phyloP scores from a whole-genome alignment of 2,329 filamentous ascomycete genomes.

The Zymoseptoria ardabiliae region DNA sequence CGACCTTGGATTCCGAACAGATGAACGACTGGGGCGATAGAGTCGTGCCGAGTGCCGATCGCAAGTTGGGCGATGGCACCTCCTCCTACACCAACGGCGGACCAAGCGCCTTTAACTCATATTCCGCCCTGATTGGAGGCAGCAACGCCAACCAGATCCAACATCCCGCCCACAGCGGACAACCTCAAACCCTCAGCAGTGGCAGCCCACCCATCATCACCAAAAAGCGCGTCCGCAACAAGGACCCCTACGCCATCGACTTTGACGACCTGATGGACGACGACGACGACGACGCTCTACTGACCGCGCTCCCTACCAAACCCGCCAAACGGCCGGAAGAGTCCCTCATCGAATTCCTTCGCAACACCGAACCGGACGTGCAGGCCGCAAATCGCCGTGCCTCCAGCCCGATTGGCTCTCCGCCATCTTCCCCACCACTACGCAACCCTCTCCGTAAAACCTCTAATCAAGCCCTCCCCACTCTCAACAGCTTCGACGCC shows the following conservation, averaged over 20 bases:
- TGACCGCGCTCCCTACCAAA: conserved; percentile 38
- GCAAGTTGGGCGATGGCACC: conserved; percentile 10
- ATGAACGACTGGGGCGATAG: conserved; percentile 39
- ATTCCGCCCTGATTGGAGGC: conserved; percentile 17
- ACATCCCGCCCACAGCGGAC: conserved; percentile 13
- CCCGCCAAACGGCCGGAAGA: conserved; percentile 44
- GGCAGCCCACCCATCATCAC: conserved; percentile 3
- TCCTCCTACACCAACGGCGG: conserved; percentile 1
- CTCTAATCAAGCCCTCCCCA: conserved; percentile 5
- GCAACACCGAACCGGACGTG: conserved; percentile 53
- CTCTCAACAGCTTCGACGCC: conserved; percentile 11
- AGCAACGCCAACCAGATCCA: conserved; percentile 6
- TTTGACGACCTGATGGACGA: conserved; percentile 52
- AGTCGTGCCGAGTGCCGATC: conserved; percentile 3
- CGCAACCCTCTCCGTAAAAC: conserved; percentile 1
- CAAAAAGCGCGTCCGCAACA: conserved; percentile 68
- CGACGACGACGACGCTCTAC: conserved; percentile 39
- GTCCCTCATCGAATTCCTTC: conserved; percentile 66
- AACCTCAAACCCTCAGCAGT: conserved; percentile 10
- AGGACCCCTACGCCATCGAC: conserved; percentile 92
- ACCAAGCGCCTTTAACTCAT: conserved; percentile 38
- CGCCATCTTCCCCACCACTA: background rate
- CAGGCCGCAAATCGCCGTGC: background rate
- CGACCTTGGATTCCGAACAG: conserved; percentile 80
- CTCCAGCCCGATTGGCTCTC: background rate